Percentiles rank a stretch among this genome's conserved stretches.
Evolutionary conservation across 1,284 basidiomycete genomes (phyloP).

Genomic region (Gymnopus androsaceus): DNA sequence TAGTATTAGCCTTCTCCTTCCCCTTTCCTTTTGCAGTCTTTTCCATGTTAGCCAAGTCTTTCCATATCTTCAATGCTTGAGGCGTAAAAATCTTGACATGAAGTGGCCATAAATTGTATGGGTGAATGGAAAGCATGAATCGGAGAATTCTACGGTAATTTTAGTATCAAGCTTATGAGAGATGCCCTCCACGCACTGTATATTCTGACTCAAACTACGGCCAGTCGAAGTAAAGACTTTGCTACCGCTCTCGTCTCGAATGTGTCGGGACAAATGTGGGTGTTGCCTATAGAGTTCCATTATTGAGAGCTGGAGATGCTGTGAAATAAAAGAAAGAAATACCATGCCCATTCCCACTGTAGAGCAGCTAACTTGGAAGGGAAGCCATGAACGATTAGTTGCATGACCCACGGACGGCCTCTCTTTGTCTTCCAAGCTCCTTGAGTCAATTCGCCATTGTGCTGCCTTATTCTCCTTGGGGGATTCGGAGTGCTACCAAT

Average conservation of each 20-base stretch:
- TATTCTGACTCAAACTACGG: constrained; percentile 43
- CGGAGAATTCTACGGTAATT: constrained; percentile 44
- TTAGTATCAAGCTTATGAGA: background rate
- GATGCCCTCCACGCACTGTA: constrained; percentile 42
- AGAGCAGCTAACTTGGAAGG: constrained; percentile 83
- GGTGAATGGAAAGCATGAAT: constrained; percentile 57
- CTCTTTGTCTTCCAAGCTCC: constrained; percentile 77
- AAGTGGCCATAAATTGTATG: constrained; percentile 65
- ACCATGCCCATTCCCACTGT: constrained; percentile 83
- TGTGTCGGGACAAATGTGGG: constrained; percentile 58
- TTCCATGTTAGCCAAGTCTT: constrained; percentile 28
- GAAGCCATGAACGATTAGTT: constrained; percentile 87
- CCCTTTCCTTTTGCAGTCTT: constrained; percentile 12
- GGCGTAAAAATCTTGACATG: constrained; percentile 70
- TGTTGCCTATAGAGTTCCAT: constrained; percentile 65
- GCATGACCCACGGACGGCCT: constrained; percentile 86
- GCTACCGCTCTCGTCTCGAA: constrained; percentile 46
- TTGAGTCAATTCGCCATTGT: constrained; percentile 79
- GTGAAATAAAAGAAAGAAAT: too few relatives aligned
- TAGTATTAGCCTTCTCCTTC: background rate
- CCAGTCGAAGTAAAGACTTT: constrained; percentile 37
- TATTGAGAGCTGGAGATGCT: too few relatives aligned
- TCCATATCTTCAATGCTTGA: constrained; percentile 57
- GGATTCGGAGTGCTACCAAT: constrained; percentile 86
- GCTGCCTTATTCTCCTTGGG: constrained; percentile 76